Base-by-base conservation (phyloP, 345 rosid genomes). In the Linum trigynum region DNA sequence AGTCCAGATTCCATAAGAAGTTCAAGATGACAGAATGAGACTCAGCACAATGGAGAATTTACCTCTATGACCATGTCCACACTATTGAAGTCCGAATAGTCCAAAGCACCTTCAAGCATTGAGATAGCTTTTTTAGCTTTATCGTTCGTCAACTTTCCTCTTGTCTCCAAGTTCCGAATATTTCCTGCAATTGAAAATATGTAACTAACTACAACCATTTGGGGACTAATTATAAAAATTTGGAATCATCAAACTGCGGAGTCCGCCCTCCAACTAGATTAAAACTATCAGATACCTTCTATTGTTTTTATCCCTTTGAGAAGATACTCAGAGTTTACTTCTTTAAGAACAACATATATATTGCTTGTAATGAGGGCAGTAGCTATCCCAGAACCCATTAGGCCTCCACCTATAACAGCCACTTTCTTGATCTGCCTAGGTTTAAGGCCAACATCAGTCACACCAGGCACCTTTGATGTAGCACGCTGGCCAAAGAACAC, bases 41-140 rank as follows among this genome's bases (percentile, higher is more conserved):
- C 15, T 39, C 56, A 40, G 67, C 53, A 55, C 38, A 35, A 65
- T 39, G 32, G 32, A 23, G 32, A 23, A 23, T 81, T 17, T 43
- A 87, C 98, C 97, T 92, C 98, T 69, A 92, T 86, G 68, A 92
- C 97, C 96, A 88, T 81, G 71, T 92, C 98, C 63, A 88, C 97
- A 73, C 90, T 91, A 78, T 75, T 86, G 66, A 92, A 86, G 60
- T 88, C 94, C 35, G 89, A 66, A 76, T 92, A 90, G 64, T 90
- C 94, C 65, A 88, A 72, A 35, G 69, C 91, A 67, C 97, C 96
- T 74, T 84, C 85, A 7, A 92, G 86, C 80, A 88, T 80, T 61
- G 90, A 84, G 32, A 90, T 74, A 62, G 89, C 86, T 81, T 86
- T 84, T 51, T 84, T 85, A 64, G 89, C 97, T 72, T 81, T 82